Conservation (phyloP, 768 basidiomycete genomes). For the Podaxis rugospora region DNA sequence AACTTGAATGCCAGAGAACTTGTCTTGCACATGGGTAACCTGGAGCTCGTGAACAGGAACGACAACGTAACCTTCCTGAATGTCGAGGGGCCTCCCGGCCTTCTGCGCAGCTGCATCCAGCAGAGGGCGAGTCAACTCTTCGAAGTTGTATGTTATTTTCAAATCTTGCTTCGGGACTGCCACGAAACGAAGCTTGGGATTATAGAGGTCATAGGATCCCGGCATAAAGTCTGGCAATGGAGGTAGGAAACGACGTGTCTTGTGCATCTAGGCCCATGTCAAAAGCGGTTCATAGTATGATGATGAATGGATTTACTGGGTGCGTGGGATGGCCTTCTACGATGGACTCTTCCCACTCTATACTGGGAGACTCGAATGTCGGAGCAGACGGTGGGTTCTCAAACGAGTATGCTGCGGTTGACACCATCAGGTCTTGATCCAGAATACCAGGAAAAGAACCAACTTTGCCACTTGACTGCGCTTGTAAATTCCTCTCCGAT, state of each 20-base stretch:
- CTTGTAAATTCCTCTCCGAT: slow-evolving; percentile 45
- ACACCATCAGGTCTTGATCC: not conserved
- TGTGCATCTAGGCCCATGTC: slow-evolving; percentile 43
- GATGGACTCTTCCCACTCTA: slow-evolving; percentile 59
- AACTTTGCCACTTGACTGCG: slow-evolving; percentile 53
- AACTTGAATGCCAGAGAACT: slow-evolving; percentile 43
- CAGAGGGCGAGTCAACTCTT: slow-evolving; percentile 35
- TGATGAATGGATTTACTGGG: slow-evolving; percentile 32
- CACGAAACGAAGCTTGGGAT: slow-evolving; percentile 44
- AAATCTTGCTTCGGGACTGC: slow-evolving; percentile 38
- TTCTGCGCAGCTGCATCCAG: slow-evolving; percentile 31
- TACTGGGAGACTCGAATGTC: slow-evolving; percentile 39
- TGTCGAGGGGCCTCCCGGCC: slow-evolving; percentile 29
- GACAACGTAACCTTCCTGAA: slow-evolving; percentile 33
- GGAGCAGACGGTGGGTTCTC: slow-evolving; percentile 44
- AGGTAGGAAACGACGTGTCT: slow-evolving; percentile 46
- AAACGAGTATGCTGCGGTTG: slow-evolving; percentile 37
- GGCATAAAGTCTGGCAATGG: slow-evolving; percentile 43
- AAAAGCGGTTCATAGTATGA: not conserved
- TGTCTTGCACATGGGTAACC: slow-evolving; percentile 41
- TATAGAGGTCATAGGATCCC: slow-evolving; percentile 44
- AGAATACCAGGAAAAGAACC: slow-evolving; percentile 9
- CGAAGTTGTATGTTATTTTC: slow-evolving; percentile 49
- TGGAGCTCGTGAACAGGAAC: slow-evolving; percentile 57
- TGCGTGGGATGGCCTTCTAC: slow-evolving; percentile 60